phyloP scores from a whole-genome alignment of 306 rosid species.

The Rubus parviflorus region DNA sequence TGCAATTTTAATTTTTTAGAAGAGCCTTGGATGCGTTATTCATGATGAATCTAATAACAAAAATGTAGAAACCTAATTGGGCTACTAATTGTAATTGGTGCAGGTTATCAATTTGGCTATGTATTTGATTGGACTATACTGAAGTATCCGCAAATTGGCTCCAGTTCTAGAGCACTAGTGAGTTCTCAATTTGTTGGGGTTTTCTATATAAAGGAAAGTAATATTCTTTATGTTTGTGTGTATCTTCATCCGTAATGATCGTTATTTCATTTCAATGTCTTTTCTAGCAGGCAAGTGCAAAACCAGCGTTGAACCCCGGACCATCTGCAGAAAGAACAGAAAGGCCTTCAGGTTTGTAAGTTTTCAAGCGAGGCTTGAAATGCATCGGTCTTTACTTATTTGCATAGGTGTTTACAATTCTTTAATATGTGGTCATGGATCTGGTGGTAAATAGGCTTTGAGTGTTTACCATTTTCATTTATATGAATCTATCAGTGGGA shows the following conservation, averaged over 20 bases:
- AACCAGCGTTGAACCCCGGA: conserved; percentile 65
- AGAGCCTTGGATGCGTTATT: background rate
- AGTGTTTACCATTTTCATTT: conserved; percentile 7
- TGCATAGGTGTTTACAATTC: background rate
- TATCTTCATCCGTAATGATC: conserved; percentile 18
- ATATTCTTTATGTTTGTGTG: conserved; percentile 1
- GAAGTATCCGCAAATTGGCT: conserved; percentile 93
- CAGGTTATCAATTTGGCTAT: conserved; percentile 97
- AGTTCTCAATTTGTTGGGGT: conserved; percentile 30
- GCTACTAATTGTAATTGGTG: conserved; percentile 21
- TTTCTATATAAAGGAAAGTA: conserved; percentile 20
- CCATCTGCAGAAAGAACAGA: conserved; percentile 64
- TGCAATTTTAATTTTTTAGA: too few species aligned
- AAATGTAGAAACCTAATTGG: background rate
- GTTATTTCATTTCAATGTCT: conserved; percentile 19
- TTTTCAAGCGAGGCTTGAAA: conserved; percentile 23
- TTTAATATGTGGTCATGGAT: background rate
- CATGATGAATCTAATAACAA: conserved; percentile 17
- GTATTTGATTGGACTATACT: conserved; percentile 94
- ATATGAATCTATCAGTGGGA: conserved; percentile 43
- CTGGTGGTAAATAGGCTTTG: conserved; percentile 4
- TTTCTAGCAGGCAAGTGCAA: conserved; percentile 63
- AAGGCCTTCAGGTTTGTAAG: conserved; percentile 73
- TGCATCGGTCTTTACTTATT: background rate
- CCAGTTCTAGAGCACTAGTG: conserved; percentile 82